phyloP scores from a whole-genome alignment of 73 alveolate species.

The Breviolum minutum region DNA sequence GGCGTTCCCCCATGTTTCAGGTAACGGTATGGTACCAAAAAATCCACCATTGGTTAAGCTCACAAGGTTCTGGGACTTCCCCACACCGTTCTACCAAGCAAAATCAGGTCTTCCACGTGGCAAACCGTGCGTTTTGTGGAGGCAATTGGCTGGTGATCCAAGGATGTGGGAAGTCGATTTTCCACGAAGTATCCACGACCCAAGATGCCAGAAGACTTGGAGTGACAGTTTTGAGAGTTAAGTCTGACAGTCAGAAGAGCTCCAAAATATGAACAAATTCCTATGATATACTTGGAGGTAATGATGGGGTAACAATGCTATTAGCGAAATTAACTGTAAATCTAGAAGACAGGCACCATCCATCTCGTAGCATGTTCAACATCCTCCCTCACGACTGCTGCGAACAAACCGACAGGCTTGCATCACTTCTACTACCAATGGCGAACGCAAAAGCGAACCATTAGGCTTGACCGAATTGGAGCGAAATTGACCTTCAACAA shows the following conservation, averaged over 20 bases:
- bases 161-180: no score
- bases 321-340: background rate
- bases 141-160: background rate
- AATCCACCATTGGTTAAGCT: no score
- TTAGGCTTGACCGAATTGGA: background rate
- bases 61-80: no score
- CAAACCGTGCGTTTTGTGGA: background rate
- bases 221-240: background rate
- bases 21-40: no score
- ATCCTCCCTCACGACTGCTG: no score
- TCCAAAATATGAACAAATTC: background rate
- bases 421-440: conserved; percentile 65
- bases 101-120: background rate
- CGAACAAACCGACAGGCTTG: conserved; percentile 31
- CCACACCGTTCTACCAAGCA: no score
- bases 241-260: no score
- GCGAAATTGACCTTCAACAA: no score
- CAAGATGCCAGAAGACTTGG: no score
- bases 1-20: no score
- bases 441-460: conserved; percentile 83
- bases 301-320: background rate
- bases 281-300: no score
- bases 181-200: no score
- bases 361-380: background rate
- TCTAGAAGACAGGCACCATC: background rate